Conservation (phyloP, 169 alveolate species). For the Eimeria zaria region DNA sequence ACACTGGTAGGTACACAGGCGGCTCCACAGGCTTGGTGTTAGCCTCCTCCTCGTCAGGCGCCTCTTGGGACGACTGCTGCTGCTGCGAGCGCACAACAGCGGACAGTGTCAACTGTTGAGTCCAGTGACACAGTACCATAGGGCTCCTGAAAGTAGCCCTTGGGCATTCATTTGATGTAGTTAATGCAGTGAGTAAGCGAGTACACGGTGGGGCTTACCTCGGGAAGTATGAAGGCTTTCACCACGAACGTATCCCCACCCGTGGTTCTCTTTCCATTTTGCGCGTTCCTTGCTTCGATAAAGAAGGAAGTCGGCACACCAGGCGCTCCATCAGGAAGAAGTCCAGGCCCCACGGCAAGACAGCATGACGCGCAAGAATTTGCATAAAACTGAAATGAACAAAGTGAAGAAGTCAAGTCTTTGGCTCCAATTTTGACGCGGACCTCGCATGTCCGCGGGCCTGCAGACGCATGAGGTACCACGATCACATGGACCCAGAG, state of each 20-base stretch:
- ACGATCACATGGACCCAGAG: neutral
- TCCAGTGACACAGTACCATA: neutral
- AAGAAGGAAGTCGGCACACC: slow-evolving; percentile 92
- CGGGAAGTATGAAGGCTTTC: slow-evolving; percentile 30
- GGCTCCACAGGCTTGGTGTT: slow-evolving; percentile 23
- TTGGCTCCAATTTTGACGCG: slow-evolving; percentile 94
- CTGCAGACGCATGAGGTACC: slow-evolving; percentile 11
- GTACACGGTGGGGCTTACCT: slow-evolving; percentile 2
- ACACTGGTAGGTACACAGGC: slow-evolving; percentile 40
- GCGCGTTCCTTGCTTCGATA: slow-evolving; percentile 95
- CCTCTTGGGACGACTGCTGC: neutral
- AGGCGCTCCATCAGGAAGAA: slow-evolving; percentile 93
- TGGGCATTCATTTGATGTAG: neutral
- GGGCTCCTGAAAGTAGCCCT: neutral
- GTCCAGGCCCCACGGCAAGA: slow-evolving; percentile 98
- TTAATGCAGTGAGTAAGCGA: neutral
- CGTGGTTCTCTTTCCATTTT: slow-evolving; percentile 95
- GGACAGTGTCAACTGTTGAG: neutral
- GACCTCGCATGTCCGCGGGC: slow-evolving; percentile 96
- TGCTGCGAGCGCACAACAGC: neutral
- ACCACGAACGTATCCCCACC: slow-evolving; percentile 96
- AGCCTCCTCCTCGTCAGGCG: neutral
- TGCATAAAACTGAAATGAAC: slow-evolving; percentile 93
- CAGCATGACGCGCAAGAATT: slow-evolving; percentile 96
- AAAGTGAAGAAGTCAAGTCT: slow-evolving; percentile 94